These are phyloP conservation scores for Geotrichum citri-aurantii DNA, from an alignment of 1,139 yeast species.

Conservation along the genomic window DNA sequence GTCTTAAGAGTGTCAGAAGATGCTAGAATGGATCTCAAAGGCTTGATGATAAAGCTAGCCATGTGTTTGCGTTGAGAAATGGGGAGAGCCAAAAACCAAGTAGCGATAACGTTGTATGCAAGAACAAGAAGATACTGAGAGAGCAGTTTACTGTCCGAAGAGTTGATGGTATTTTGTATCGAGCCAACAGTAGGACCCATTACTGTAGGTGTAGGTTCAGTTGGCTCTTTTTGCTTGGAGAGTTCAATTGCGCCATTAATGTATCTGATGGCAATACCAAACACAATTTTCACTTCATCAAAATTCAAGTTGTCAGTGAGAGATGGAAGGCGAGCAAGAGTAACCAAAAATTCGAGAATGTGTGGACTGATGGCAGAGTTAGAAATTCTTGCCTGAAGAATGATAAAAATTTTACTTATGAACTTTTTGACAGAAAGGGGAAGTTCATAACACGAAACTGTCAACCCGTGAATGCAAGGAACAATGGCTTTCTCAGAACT, in stretches of 20 bases:
- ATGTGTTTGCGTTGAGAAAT: conserved; percentile 53
- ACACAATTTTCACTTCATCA: conserved; percentile 73
- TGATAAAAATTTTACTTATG: conserved; percentile 58
- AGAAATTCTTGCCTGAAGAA: conserved; percentile 68
- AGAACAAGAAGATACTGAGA: conserved; percentile 57
- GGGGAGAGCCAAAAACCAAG: conserved; percentile 67
- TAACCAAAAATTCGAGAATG: conserved; percentile 65
- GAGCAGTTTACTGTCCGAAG: conserved; percentile 31
- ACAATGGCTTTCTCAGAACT: conserved; percentile 78
- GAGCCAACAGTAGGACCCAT: conserved; percentile 20
- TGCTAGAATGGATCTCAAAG: conserved; percentile 26
- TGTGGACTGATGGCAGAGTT: conserved; percentile 65
- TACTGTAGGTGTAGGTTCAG: conserved; percentile 42
- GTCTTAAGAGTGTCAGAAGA: conserved; percentile 42
- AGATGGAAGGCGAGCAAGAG: conserved; percentile 60
- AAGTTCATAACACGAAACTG: conserved; percentile 74
- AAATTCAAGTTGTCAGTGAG: conserved; percentile 66
- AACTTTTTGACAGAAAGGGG: conserved; percentile 69
- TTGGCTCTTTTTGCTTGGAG: conserved; percentile 36
- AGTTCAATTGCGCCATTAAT: conserved; percentile 65
- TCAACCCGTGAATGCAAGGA: conserved; percentile 69
- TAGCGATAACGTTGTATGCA: conserved; percentile 63
- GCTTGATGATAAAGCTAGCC: conserved; percentile 55
- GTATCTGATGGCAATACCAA: conserved; percentile 77
- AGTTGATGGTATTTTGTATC: conserved; percentile 17